Evolutionary conservation across 78 protist genomes (phyloP).

Genomic region (Paulinella micropora): DNA sequence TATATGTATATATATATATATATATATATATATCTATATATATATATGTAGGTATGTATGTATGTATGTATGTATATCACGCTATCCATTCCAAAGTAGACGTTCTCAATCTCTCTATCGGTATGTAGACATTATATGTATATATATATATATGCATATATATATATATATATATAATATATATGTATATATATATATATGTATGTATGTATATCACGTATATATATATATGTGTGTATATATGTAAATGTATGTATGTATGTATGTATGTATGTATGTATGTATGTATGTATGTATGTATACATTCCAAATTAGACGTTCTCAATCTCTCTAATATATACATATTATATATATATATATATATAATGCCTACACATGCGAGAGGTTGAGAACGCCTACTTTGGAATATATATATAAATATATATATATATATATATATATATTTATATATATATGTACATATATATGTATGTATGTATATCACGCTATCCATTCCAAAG

Average conservation of each 20-base stretch:
- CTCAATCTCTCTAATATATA: constrained; percentile 53
- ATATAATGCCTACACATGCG: neutral
- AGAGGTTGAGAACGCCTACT: too few species aligned
- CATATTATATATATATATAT: neutral
- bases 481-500: too few species aligned
- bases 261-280: neutral
- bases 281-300: neutral
- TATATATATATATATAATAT: neutral
- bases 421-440: neutral
- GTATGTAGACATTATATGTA: neutral
- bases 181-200: neutral
- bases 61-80: neutral
- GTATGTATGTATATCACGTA: neutral
- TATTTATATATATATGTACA: neutral
- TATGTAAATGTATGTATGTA: neutral
- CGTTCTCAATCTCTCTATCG: too few species aligned
- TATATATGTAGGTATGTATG: neutral
- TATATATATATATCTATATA: neutral
- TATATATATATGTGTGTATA: neutral
- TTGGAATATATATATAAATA: neutral
- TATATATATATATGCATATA: neutral
- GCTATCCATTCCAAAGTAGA: too few species aligned
- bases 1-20: neutral
- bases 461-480: neutral
- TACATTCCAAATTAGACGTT: constrained; percentile 36